phyloP scores from a whole-genome alignment of 441 rosid species.

The Erodium chrysanthum region DNA sequence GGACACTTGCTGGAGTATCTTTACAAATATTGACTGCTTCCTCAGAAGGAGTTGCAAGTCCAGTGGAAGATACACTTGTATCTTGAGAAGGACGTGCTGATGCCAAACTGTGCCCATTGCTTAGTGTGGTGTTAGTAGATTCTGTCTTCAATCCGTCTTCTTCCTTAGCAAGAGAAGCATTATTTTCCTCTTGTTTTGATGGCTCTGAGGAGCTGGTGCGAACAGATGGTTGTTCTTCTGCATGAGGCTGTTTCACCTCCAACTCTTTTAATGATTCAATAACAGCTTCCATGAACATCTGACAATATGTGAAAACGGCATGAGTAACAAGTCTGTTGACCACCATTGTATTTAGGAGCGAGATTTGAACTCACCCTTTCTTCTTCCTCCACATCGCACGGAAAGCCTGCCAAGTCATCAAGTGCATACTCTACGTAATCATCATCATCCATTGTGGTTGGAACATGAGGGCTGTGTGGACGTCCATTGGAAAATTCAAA shows the following conservation, averaged over 20 bases:
- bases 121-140: conserved; percentile 19
- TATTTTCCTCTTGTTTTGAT: conserved; percentile 8
- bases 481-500: conserved; percentile 58
- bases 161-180: conserved; percentile 22
- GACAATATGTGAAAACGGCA: conserved; percentile 14
- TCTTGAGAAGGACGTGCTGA: no score
- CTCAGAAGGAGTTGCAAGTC: conserved; percentile 18
- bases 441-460: conserved; percentile 45
- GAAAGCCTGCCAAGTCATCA: conserved; percentile 65
- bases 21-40: conserved; percentile 7
- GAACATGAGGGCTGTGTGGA: conserved; percentile 54
- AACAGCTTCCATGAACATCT: conserved; percentile 93
- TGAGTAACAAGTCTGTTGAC: background rate
- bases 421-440: conserved; percentile 68
- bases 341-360: background rate
- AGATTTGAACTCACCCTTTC: conserved; percentile 48
- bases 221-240: conserved; percentile 30
- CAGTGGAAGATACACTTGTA: conserved; percentile 20
- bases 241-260: conserved; percentile 32
- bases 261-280: conserved; percentile 63
- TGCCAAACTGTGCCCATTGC: conserved; percentile 19
- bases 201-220: conserved; percentile 23
- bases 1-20: conserved; percentile 12
- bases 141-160: conserved; percentile 25
- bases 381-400: conserved; percentile 69